A percentile compares a stretch with the other conserved stretches of the same genome.
Conservation (phyloP, 2,329 filamentous ascomycete species). For the Trichoderma guizhouense region DNA sequence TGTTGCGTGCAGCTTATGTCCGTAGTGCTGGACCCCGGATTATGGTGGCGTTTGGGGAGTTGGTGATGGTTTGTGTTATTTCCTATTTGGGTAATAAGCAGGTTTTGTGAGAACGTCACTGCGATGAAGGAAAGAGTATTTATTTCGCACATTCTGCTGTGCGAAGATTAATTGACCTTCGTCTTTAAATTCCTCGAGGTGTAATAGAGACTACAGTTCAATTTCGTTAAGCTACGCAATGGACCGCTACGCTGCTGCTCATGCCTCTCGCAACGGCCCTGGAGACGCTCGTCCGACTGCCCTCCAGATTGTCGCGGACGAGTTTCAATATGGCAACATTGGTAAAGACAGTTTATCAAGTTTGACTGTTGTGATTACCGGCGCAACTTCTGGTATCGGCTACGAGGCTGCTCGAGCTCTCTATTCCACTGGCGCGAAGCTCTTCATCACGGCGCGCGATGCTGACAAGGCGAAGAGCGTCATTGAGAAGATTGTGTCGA, state of each 20-base stretch:
- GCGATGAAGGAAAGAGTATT: not conserved
- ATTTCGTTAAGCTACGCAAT: not conserved
- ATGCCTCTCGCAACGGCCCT: conserved; percentile 1
- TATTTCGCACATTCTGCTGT: not conserved
- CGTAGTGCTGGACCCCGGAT: not conserved
- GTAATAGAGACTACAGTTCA: not conserved
- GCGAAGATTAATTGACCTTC: not conserved
- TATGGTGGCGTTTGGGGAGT: not conserved
- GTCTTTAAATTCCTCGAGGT: rapidly evolving
- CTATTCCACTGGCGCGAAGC: not conserved
- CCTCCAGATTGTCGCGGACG: not conserved
- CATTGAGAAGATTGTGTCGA: not conserved
- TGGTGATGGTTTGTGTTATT: not conserved
- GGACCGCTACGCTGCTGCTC: not conserved
- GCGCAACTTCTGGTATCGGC: not conserved
- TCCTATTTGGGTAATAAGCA: conserved; percentile 7
- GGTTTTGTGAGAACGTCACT: not conserved
- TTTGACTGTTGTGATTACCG: not conserved
- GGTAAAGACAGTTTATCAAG: not conserved
- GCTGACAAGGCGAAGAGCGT: not conserved
- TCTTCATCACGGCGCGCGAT: not conserved
- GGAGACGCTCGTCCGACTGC: not conserved
- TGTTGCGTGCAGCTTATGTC: not conserved
- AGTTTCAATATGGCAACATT: not conserved
- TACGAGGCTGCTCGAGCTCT: not conserved